Evolutionary conservation across 352 stramenopile species (phyloP).

Genomic region (Pythium phragmiticola): DNA sequence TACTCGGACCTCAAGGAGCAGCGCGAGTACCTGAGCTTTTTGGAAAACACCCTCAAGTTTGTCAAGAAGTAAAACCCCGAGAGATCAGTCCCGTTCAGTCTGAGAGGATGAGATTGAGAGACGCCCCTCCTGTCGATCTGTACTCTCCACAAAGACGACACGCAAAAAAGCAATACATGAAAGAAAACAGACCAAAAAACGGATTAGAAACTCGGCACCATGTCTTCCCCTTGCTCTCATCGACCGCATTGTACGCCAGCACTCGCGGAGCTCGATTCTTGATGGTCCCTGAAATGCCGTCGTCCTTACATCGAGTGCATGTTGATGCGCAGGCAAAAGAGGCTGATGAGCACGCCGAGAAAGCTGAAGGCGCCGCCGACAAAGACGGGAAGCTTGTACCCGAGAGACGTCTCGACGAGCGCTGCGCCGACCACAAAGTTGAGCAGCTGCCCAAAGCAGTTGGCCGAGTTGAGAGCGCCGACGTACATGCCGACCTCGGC

Average conservation of each 20-base stretch:
- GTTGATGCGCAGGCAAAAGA: constrained; percentile 61
- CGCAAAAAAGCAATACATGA: too few species aligned
- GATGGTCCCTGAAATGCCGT: too few species aligned
- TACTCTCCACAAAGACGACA: too few species aligned
- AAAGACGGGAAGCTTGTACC: constrained; percentile 62
- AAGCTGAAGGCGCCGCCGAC: constrained; percentile 64
- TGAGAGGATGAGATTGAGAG: too few species aligned
- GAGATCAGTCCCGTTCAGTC: too few species aligned
- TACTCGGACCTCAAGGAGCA: constrained; percentile 86
- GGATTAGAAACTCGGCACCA: too few species aligned
- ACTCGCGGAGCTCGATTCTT: too few species aligned
- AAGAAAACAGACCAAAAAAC: too few species aligned
- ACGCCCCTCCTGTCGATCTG: too few species aligned
- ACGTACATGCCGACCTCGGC: constrained; percentile 68
- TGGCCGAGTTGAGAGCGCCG: constrained; percentile 71
- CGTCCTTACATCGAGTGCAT: constrained; percentile 72
- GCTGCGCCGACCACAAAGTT: constrained; percentile 64
- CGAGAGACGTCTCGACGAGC: constrained; percentile 61
- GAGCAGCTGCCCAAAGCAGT: constrained; percentile 67
- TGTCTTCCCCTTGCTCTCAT: too few species aligned
- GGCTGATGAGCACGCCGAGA: constrained; percentile 58
- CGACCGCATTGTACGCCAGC: too few species aligned
- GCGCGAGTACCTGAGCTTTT: constrained; percentile 79
- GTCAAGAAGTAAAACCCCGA: constrained; percentile 54
- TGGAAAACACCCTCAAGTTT: constrained; percentile 66